Base-by-base conservation (phyloP, 2,329 filamentous ascomycete species). In the Xylariaceae sp. region DNA sequence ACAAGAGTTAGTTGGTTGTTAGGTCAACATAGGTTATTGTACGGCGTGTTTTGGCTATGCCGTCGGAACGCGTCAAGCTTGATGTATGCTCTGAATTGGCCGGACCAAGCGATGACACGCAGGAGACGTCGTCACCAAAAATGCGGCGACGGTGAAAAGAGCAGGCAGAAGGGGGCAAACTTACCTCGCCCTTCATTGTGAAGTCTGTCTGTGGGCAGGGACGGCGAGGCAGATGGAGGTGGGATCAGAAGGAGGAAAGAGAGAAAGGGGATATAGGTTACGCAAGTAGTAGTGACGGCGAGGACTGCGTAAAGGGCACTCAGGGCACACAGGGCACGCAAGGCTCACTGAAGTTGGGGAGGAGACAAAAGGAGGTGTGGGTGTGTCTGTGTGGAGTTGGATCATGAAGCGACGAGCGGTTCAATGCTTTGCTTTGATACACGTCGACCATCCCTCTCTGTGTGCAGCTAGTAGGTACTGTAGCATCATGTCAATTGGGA, bases 161-260 rank as follows among this genome's bases (percentile, higher is more conserved):
- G 18, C 44, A 54, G 60, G 45, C 45, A 33, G 19, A 55, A 58
- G 39, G 36, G 43, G 42, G 47, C 42, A 33, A 40, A 71, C 78
- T 69, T 69, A 81, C 78, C 75, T 81, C 78, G 72, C 78, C 78
- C 75, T 80, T 81, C 78, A 81, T 81, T 65, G 59, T 79, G 69
- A 59, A 60, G 60, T 31, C 9, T 38, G 46, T 52, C 22, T 28
- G 22, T 5, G 51, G 40, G 45, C 47, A 51, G n/a, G 47, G 49
- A 51, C 47, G 51, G 55, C 53, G 28, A 33, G 49, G 33, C 45
- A 56, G 36, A 40, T 50, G 16, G 36, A 50, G 42, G n/a, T 47
- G 45, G 46, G 45, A 42, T 45, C 45, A 43, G 31, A 45, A 43
- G 28, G 17, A 48, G 13, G 14, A 18, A 31, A 34, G 42, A 31